phyloP scores from a whole-genome alignment of 306 rosid genomes.

The Medicago lupulina region DNA sequence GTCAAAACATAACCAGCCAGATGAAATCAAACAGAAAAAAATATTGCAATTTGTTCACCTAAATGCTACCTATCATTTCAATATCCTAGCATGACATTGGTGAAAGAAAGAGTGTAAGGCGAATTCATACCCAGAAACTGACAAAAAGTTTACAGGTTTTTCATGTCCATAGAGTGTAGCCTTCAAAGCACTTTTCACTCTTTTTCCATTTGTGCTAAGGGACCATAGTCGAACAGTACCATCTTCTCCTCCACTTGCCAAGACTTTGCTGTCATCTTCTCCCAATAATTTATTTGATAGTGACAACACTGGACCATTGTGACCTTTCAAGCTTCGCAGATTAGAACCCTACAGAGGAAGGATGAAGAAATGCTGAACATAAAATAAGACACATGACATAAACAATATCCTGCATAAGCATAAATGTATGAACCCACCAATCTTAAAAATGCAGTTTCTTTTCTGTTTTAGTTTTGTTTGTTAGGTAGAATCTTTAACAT shows the following conservation, averaged over 20 bases:
- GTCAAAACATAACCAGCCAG: slow-evolving; percentile 11
- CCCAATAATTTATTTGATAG: slow-evolving; percentile 80
- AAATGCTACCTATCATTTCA: not conserved
- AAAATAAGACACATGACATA: slow-evolving; percentile 19
- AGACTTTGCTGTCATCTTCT: slow-evolving; percentile 62
- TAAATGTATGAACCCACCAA: not conserved
- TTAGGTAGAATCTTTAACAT: not conserved
- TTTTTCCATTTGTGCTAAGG: slow-evolving; percentile 65
- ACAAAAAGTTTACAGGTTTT: slow-evolving; percentile 67
- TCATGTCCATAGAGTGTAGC: slow-evolving; percentile 86
- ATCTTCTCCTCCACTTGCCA: slow-evolving; percentile 98
- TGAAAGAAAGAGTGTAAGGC: slow-evolving; percentile 7
- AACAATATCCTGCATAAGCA: slow-evolving; percentile 21
- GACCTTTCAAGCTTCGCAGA: slow-evolving; percentile 77
- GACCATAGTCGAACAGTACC: slow-evolving; percentile 93
- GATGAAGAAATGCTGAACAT: slow-evolving; percentile 25
- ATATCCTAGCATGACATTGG: slow-evolving; percentile 13
- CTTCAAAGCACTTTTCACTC: slow-evolving; percentile 70
- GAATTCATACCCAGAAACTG: slow-evolving; percentile 79
- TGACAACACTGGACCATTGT: slow-evolving; percentile 77
- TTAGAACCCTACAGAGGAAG: slow-evolving; percentile 57
- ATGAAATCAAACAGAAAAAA: slow-evolving; percentile 6
- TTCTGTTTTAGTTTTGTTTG: slow-evolving; percentile 11
- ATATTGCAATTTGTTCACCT: slow-evolving; percentile 4
- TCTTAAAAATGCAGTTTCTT: not conserved